A percentile compares a stretch with the other conserved stretches of the same genome.
phyloP scores from a whole-genome alignment of 352 stramenopile genomes.

The Phytophthora idaei region DNA sequence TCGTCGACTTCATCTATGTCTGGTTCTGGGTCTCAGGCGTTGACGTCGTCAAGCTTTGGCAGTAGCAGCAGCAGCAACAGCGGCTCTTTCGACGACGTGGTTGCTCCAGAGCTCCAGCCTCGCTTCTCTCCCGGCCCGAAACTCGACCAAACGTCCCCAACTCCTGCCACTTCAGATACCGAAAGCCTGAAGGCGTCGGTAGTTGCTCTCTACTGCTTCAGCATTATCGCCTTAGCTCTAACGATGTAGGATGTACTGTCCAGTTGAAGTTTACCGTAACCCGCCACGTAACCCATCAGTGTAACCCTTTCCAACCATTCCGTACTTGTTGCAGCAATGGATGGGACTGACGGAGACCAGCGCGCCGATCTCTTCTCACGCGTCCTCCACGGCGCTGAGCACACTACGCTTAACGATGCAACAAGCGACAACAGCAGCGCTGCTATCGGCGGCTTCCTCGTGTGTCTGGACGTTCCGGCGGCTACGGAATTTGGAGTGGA shows the following conservation, averaged over 20 bases:
- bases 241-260: constrained; percentile 5
- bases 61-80: constrained; percentile 19
- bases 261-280: constrained; percentile 24
- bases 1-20: constrained; percentile 16
- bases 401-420: background rate
- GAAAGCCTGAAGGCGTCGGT: constrained; percentile 3
- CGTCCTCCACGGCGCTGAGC: constrained; percentile 32
- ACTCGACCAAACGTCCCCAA: constrained; percentile 19
- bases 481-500: constrained; percentile 86
- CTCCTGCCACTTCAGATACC: constrained; percentile 15
- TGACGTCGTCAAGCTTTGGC: constrained; percentile 7
- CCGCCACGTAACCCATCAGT: constrained; percentile 18
- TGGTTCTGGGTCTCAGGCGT: constrained; percentile 12
- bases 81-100: constrained; percentile 17
- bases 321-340: constrained; percentile 30
- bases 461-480: constrained; percentile 83
- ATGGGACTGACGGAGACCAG: constrained; percentile 15
- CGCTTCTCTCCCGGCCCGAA: constrained; percentile 21
- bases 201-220: constrained; percentile 18
- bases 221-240: constrained; percentile 13
- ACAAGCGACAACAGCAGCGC: background rate
- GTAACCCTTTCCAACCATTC: constrained; percentile 18
- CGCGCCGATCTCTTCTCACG: constrained; percentile 49
- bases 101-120: constrained; percentile 12
- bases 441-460: constrained; percentile 68